Base-by-base conservation (phyloP, 805 yeast species). In the Spathaspora sp. region DNA sequence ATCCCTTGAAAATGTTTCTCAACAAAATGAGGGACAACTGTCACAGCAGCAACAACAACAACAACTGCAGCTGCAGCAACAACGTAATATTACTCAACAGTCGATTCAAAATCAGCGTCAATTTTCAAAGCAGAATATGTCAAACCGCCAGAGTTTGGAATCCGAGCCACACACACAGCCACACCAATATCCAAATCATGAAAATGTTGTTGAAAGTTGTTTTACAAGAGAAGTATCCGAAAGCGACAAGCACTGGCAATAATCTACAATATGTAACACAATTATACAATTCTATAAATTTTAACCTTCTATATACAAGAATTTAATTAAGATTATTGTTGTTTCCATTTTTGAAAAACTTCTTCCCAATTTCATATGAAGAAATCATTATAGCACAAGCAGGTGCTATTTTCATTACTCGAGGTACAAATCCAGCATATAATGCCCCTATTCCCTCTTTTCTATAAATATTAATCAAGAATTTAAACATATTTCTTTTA, bases 301-400 rank as follows among this genome's bases (percentile, higher is more conserved):
- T 26, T 9, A 23, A 40, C 40, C 18, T 35, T 14, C 16, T 42
- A 42, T 42, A 12, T 42, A 42, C 45, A 42, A 14, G 32, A 10
- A 42, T 23, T 23, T 35, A 35, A 35, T 35, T 35, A 35, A 11
- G 16, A 40, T 31, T 44, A 50, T 55, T 23, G 6, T 23, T 23
- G 26, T 23, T 64, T 9, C 63, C 66, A 50, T 59, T 58, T 50
- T 60, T 67, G 57, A 74, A 74, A 17, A 74, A 57, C 54, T 81
- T 81, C 67, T 94, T 94, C 26, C 96, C 87, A 44, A 92, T 74
- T 66, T 94, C 99, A 65, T 94, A 94, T 40, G 94, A 86, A 11
- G 97, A 89, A 44, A 94, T 91, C 99, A 94, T 94, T 39, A 94
- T 93, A 1, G 99, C 99, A 77, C 99, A 94, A 14, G 97, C 85